These are phyloP conservation scores for Candida ortonii DNA, from an alignment of 805 yeast genomes.

Conservation along the genomic window DNA sequence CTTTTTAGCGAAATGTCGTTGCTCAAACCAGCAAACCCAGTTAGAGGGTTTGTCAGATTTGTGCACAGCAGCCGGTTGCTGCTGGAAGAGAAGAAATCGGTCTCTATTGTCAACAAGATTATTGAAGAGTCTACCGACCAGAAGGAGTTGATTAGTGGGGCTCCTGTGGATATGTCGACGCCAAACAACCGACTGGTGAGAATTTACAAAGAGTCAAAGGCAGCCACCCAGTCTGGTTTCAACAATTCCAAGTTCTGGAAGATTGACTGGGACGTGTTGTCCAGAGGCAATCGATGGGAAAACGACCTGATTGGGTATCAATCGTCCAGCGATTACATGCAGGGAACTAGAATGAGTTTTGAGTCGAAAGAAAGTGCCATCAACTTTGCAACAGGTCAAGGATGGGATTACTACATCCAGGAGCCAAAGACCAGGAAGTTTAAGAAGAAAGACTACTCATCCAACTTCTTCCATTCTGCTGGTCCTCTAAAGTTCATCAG, in stretches of 20 bases:
- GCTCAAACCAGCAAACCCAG: too few relatives aligned
- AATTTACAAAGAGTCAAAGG: conserved; percentile 71
- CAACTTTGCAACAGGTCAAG: conserved; percentile 77
- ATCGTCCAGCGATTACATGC: conserved; percentile 75
- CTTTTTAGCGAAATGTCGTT: too few relatives aligned
- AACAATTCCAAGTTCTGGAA: conserved; percentile 61
- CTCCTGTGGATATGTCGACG: conserved; percentile 62
- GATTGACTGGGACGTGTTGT: conserved; percentile 78
- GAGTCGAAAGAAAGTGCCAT: conserved; percentile 74
- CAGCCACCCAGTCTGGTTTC: conserved; percentile 77
- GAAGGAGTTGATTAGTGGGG: conserved; percentile 70
- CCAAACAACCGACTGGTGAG: conserved; percentile 59
- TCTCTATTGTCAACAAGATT: conserved; percentile 7
- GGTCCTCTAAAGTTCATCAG: conserved; percentile 77
- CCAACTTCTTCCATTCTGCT: conserved; percentile 64
- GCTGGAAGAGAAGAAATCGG: conserved; percentile 7
- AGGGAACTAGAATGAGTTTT: conserved; percentile 73
- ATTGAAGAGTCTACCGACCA: conserved; percentile 17
- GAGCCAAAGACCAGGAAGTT: conserved; percentile 77
- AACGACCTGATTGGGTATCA: conserved; percentile 87
- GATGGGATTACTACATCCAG: conserved; percentile 79
- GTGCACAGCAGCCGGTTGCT: conserved; percentile 8
- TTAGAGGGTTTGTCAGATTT: conserved; percentile 5
- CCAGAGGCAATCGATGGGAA: conserved; percentile 82
- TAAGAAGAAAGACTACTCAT: conserved; percentile 70